phyloP scores from a whole-genome alignment of 371 early-diverging fungal species.

The Apophysomyces variabilis region DNA sequence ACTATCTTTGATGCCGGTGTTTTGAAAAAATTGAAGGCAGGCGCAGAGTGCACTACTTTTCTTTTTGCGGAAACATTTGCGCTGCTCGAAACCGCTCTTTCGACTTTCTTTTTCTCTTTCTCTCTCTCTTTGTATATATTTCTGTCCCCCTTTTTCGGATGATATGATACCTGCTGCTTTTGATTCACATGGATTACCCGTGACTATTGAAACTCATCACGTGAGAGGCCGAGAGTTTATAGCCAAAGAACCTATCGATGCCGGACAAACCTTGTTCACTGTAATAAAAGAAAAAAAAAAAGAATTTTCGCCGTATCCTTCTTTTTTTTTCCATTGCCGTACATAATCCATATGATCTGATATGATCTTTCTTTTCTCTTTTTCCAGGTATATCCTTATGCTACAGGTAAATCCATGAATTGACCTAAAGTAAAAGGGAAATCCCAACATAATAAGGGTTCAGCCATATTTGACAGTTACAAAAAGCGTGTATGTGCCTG shows the following conservation, averaged over 20 bases:
- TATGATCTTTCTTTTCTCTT: neutral
- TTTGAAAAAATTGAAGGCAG: too few relatives aligned
- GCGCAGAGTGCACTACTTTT: too few relatives aligned
- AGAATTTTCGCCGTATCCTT: neutral
- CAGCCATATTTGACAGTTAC: constrained; percentile 49
- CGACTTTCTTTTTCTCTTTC: neutral
- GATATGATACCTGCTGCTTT: neutral
- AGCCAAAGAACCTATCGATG: constrained; percentile 15
- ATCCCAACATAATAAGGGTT: constrained; percentile 23
- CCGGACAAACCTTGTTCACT: constrained; percentile 19
- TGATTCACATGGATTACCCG: constrained; percentile 17
- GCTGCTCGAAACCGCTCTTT: too few relatives aligned
- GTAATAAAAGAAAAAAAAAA: constrained; percentile 15
- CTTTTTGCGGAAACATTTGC: too few relatives aligned
- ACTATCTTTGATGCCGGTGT: too few relatives aligned
- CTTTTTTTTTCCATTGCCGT: neutral
- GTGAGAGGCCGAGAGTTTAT: constrained; percentile 35
- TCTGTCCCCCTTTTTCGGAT: too few relatives aligned
- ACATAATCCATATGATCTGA: neutral
- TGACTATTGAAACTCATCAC: constrained; percentile 17
- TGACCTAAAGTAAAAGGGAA: neutral
- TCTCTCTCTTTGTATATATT: neutral
- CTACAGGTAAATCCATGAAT: constrained; percentile 23
- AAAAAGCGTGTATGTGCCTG: constrained; percentile 51
- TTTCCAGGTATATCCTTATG: constrained; percentile 33